phyloP scores from a whole-genome alignment of 495 filamentous ascomycete genomes.

The Rhypophila decipiens region DNA sequence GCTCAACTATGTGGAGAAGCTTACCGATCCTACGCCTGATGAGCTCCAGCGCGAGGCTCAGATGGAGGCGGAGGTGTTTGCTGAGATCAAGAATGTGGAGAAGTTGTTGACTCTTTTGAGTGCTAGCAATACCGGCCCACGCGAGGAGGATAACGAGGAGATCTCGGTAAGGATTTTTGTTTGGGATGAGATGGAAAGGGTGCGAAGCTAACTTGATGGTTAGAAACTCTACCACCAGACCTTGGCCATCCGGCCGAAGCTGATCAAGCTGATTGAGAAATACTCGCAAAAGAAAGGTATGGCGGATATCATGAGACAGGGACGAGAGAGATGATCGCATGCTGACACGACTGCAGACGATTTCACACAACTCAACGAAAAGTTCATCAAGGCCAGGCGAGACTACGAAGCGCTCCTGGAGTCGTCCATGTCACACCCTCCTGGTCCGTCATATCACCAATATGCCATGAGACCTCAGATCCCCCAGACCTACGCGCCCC shows the following conservation, averaged over 20 bases:
- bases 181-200: not conserved
- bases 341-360: conserved; percentile 61
- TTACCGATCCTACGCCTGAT: conserved; percentile 88
- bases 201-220: conserved; percentile 6
- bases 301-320: not conserved
- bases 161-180: conserved; percentile 55
- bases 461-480: conserved; percentile 60
- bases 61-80: conserved; percentile 97
- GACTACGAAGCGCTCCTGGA: conserved; percentile 96
- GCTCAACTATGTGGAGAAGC: conserved; percentile 96
- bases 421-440: conserved; percentile 85
- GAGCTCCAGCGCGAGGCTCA: conserved; percentile 93
- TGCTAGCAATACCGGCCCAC: conserved; percentile 83
- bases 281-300: conserved; percentile 98
- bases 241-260: conserved; percentile 86
- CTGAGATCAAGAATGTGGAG: conserved; percentile 97
- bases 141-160: conserved; percentile 85
- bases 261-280: conserved; percentile 97
- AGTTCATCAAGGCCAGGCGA: conserved; percentile 96
- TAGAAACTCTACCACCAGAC: conserved; percentile 89
- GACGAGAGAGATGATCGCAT: not conserved
- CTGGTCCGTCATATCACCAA: conserved; percentile 58
- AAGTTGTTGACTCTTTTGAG: conserved; percentile 90
- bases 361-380: conserved; percentile 96
- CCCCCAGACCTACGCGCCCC: conserved; percentile 55